Percentiles rank a stretch among this genome's conserved stretches.
Conservation (phyloP, 2,329 filamentous ascomycete species). For the Pseudopyricularia cyperi region DNA sequence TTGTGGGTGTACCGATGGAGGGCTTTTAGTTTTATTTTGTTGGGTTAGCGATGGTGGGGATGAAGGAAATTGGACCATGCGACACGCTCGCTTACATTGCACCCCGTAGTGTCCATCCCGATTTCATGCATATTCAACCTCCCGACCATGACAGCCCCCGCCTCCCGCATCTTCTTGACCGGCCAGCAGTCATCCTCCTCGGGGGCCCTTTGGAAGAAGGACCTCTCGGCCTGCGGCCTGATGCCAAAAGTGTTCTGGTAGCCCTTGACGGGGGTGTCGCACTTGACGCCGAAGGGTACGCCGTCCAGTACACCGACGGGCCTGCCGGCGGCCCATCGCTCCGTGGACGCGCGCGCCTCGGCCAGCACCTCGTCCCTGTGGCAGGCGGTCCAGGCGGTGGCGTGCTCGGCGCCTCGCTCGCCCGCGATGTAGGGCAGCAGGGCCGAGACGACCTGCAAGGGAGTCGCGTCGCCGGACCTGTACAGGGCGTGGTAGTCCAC, state of each 20-base stretch:
- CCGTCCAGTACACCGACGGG: slow-evolving; percentile 63
- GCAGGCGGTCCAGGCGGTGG: slow-evolving; percentile 59
- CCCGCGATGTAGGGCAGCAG: slow-evolving; percentile 60
- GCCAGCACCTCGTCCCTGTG: slow-evolving; percentile 48
- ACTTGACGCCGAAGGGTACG: slow-evolving; percentile 73
- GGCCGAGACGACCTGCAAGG: slow-evolving; percentile 55
- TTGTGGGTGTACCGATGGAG: slow-evolving; percentile 59
- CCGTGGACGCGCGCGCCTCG: slow-evolving; percentile 60
- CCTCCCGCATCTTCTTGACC: slow-evolving; percentile 55
- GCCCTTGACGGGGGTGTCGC: slow-evolving; percentile 60
- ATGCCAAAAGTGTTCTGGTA: slow-evolving; percentile 57
- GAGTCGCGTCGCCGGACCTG: slow-evolving; percentile 55
- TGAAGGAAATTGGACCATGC: not conserved
- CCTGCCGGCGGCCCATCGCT: slow-evolving; percentile 54
- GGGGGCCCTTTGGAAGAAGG: slow-evolving; percentile 33
- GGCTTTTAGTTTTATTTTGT: slow-evolving; percentile 23
- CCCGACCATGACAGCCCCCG: slow-evolving; percentile 62
- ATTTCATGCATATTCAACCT: slow-evolving; percentile 74
- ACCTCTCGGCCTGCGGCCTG: slow-evolving; percentile 39
- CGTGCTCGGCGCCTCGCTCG: slow-evolving; percentile 44
- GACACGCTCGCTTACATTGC: slow-evolving; percentile 41
- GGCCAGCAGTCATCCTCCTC: slow-evolving; percentile 52
- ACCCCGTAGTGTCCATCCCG: slow-evolving; percentile 69
- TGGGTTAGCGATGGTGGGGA: too few species aligned
- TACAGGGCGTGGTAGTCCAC: slow-evolving; percentile 70